A percentile compares a stretch with the other conserved stretches of the same genome.
Evolutionary conservation across 306 rosid genomes (phyloP).

Genomic region (Sphenostylis stenocarpa): DNA sequence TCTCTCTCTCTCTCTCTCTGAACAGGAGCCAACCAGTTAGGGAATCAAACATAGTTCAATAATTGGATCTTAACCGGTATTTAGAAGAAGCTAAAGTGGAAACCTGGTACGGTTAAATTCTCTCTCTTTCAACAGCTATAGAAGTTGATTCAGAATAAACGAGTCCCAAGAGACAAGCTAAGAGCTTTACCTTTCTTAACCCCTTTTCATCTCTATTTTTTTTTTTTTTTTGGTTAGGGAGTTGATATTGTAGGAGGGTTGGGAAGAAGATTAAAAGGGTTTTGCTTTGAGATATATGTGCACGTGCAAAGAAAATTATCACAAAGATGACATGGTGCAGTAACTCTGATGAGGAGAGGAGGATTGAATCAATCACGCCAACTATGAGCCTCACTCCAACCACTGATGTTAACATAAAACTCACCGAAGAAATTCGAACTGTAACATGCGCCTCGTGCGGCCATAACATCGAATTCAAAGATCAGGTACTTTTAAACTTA

Average conservation of each 20-base stretch:
- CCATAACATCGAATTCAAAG: conserved; percentile 58
- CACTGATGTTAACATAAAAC: not conserved
- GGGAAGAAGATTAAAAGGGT: conserved; percentile 37
- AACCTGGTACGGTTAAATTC: conserved; percentile 30
- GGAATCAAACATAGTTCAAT: conserved; percentile 16
- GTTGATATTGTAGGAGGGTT: conserved; percentile 24
- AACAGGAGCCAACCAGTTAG: conserved; percentile 9
- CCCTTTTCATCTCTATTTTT: not conserved
- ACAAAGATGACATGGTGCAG: conserved; percentile 70
- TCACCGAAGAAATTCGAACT: conserved; percentile 39
- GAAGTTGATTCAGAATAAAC: conserved; percentile 35
- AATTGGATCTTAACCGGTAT: conserved; percentile 22
- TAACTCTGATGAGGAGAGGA: conserved; percentile 55
- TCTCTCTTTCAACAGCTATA: conserved; percentile 20
- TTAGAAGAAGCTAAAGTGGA: conserved; percentile 2
- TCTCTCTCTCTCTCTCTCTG: conserved; percentile 17
- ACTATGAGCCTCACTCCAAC: not conserved
- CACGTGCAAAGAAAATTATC: conserved; percentile 33
- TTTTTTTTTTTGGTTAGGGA: not conserved
- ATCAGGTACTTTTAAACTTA: conserved; percentile 50
- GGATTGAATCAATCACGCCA: conserved; percentile 29
- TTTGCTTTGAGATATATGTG: conserved; percentile 34
- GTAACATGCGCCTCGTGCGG: conserved; percentile 77
- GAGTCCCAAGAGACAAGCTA: conserved; percentile 34
- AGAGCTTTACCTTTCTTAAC: conserved; percentile 27